phyloP scores from a whole-genome alignment of 139 green algal species.

The Astrephomene gubernaculifera region DNA sequence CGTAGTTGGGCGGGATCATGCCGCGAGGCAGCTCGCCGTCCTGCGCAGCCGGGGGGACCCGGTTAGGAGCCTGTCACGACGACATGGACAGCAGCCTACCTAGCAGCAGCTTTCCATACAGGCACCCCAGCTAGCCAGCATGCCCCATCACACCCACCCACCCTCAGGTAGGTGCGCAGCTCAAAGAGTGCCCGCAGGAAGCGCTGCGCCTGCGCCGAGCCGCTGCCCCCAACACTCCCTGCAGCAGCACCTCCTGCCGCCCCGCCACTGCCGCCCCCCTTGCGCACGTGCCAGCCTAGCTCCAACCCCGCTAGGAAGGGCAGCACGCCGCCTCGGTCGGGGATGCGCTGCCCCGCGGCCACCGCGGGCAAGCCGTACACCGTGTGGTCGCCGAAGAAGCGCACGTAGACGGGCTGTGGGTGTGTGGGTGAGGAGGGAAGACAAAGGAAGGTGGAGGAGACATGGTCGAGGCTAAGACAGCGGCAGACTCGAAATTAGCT shows the following conservation, averaged over 20 bases:
- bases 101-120: too few relatives aligned
- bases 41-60: too few relatives aligned
- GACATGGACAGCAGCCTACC: too few relatives aligned
- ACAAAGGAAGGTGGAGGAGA: too few relatives aligned
- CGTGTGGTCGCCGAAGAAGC: conserved; percentile 42
- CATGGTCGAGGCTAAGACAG: too few relatives aligned
- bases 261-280: not conserved
- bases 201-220: not conserved
- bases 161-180: conserved; percentile 44
- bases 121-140: too few relatives aligned
- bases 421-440: too few relatives aligned
- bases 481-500: too few relatives aligned
- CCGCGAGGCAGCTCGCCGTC: conserved; percentile 65
- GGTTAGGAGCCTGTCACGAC: too few relatives aligned
- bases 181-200: conserved; percentile 48
- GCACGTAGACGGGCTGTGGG: not conserved
- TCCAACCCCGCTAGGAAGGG: conserved; percentile 23
- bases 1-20: conserved; percentile 74
- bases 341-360: not conserved
- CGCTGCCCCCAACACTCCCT: not conserved
- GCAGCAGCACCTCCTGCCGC: not conserved
- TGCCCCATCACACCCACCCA: too few relatives aligned
- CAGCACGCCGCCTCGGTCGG: conserved; percentile 23
- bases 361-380: conserved; percentile 27
- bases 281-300: conserved; percentile 26